Evolutionary conservation across 1,284 basidiomycete species (phyloP).

Genomic region (Malassezia japonica): DNA sequence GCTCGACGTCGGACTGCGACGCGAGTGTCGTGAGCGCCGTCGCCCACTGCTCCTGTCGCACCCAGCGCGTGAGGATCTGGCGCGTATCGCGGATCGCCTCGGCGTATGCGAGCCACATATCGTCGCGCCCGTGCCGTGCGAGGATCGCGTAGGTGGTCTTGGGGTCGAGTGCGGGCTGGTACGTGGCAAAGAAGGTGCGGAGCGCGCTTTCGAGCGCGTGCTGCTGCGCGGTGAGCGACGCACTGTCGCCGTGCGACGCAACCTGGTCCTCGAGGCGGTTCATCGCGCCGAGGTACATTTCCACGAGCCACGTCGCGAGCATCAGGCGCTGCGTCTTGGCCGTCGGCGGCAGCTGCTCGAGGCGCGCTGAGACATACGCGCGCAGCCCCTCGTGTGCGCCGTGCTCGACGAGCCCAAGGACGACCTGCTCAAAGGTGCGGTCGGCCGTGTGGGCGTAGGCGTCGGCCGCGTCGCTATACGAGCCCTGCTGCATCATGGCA

Average conservation of each 20-base stretch:
- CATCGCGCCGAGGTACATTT: constrained; percentile 92
- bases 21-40: constrained; percentile 80
- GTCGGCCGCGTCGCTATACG: constrained; percentile 83
- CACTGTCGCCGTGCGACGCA: background rate
- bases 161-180: constrained; percentile 68
- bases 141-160: constrained; percentile 83
- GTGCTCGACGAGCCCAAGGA: constrained; percentile 77
- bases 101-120: constrained; percentile 85
- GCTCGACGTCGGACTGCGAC: constrained; percentile 62
- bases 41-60: constrained; percentile 80
- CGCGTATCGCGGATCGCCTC: constrained; percentile 69
- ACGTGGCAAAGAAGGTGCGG: constrained; percentile 4
- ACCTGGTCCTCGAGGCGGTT: constrained; percentile 93
- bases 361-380: constrained; percentile 74
- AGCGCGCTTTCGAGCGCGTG: constrained; percentile 74
- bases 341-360: constrained; percentile 70
- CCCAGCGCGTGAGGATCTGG: constrained; percentile 82
- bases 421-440: constrained; percentile 80
- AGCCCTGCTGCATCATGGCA: constrained; percentile 67
- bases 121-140: constrained; percentile 79
- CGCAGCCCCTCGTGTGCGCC: constrained; percentile 85
- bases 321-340: constrained; percentile 77
- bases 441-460: constrained; percentile 63
- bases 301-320: constrained; percentile 95
- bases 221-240: constrained; percentile 61